These are phyloP conservation scores for Eimeria acervulina DNA, from an alignment of 169 alveolate species.

Conservation along the genomic window DNA sequence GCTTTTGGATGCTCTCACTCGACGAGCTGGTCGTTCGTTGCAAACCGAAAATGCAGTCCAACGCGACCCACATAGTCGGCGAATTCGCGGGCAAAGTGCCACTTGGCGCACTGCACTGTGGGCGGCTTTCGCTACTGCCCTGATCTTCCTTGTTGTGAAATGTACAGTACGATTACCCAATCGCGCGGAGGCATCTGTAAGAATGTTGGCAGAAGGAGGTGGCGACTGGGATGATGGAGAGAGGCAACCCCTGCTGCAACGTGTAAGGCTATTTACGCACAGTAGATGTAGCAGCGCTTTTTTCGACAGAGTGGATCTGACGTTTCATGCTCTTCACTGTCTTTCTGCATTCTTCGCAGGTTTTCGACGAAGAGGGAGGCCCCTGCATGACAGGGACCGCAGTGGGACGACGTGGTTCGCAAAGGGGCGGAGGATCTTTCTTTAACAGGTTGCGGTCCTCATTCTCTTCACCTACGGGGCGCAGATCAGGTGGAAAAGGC, in stretches of 20 bases:
- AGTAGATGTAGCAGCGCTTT: not conserved
- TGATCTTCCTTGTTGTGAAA: not conserved
- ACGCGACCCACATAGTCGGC: not conserved
- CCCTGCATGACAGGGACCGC: not conserved
- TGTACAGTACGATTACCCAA: not conserved
- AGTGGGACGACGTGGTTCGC: not conserved
- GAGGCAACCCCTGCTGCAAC: not conserved
- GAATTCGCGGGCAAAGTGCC: not conserved
- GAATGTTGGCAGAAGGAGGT: conserved; percentile 3
- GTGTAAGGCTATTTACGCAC: not conserved
- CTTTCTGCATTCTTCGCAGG: not conserved
- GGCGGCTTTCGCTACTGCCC: not conserved
- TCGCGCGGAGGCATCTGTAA: not conserved
- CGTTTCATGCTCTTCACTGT: not conserved
- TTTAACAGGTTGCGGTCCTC: not conserved
- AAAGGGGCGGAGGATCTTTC: not conserved
- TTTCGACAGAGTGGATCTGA: not conserved
- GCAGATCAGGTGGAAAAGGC: not conserved
- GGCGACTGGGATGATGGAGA: not conserved
- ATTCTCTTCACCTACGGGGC: not conserved
- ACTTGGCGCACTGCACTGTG: not conserved
- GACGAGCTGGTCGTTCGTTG: not conserved
- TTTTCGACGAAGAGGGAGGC: not conserved
- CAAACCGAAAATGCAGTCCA: not conserved
- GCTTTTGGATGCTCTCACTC: not conserved